Evolutionary conservation across 768 basidiomycete genomes (phyloP).

Genomic region (Neoboletus subvelutipes): DNA sequence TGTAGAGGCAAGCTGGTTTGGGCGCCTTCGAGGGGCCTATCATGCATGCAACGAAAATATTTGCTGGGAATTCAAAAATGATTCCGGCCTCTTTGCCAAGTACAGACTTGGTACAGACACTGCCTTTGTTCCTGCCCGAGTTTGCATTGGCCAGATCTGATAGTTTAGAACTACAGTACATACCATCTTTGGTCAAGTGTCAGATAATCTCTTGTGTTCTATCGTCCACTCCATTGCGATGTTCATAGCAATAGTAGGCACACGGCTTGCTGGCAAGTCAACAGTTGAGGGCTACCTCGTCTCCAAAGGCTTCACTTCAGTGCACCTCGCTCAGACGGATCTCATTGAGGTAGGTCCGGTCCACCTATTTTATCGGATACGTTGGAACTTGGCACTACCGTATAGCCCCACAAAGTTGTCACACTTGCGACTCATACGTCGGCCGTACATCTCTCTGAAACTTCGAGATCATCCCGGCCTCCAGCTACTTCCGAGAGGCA

Average conservation of each 20-base stretch:
- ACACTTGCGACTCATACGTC: neutral
- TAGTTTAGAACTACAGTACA: too few species aligned
- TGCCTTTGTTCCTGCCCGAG: neutral
- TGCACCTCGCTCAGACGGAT: conserved; percentile 37
- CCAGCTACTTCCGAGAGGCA: conserved; percentile 6
- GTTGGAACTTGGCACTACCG: neutral
- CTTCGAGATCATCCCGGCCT: neutral
- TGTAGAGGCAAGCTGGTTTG: neutral
- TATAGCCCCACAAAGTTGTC: conserved; percentile 11
- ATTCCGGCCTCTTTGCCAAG: neutral
- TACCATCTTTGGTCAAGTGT: neutral
- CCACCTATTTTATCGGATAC: neutral
- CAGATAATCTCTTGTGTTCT: neutral
- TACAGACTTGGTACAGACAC: neutral
- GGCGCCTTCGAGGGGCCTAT: neutral
- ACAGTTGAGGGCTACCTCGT: conserved; percentile 60
- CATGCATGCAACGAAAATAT: neutral
- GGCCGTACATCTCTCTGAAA: neutral
- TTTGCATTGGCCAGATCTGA: neutral
- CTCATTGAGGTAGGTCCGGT: conserved; percentile 16
- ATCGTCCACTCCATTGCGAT: conserved; percentile 33
- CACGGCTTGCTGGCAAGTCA: conserved; percentile 60
- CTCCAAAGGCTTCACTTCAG: conserved; percentile 53
- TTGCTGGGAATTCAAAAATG: neutral
- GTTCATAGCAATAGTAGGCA: conserved; percentile 70